Conservation (phyloP, 345 rosid genomes). For the Geranium brycei region DNA sequence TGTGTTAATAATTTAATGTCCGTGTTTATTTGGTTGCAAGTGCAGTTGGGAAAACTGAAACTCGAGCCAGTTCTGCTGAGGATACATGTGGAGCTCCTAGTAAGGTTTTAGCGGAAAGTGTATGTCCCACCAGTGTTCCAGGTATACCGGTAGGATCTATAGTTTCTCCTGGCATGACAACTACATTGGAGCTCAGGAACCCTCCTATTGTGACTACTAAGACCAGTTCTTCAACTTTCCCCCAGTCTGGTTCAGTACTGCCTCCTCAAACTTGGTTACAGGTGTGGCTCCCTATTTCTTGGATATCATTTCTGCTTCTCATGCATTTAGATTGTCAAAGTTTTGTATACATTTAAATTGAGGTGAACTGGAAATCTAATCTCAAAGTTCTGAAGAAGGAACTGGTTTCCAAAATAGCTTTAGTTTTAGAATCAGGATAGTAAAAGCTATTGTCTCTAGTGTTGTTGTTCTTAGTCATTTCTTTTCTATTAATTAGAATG, state of each 20-base stretch:
- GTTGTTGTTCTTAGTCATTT: background rate
- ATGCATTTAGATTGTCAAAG: background rate
- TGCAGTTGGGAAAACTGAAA: constrained; percentile 35
- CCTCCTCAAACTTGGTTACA: constrained; percentile 69
- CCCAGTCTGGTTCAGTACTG: constrained; percentile 40
- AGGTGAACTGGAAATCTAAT: background rate
- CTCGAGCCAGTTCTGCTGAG: constrained; percentile 16
- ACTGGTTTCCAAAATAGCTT: background rate
- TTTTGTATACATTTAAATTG: no score
- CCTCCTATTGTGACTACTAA: constrained; percentile 28
- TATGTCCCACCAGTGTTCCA: constrained; percentile 16
- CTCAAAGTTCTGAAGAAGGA: background rate
- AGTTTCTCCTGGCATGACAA: constrained; percentile 27
- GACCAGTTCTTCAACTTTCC: constrained; percentile 21
- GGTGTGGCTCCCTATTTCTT: constrained; percentile 20
- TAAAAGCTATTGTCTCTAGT: background rate
- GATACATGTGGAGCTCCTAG: constrained; percentile 17
- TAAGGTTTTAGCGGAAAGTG: constrained; percentile 19
- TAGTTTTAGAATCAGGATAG: background rate
- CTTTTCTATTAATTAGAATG: constrained; percentile 31
- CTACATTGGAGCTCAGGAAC: constrained; percentile 36
- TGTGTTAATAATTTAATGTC: no score
- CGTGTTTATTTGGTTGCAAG: constrained; percentile 14
- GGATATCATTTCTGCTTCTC: no score
- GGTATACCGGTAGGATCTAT: constrained; percentile 23